Evolutionary conservation across 148 eudicot species (phyloP).

Genomic region (Camellia sinensis): DNA sequence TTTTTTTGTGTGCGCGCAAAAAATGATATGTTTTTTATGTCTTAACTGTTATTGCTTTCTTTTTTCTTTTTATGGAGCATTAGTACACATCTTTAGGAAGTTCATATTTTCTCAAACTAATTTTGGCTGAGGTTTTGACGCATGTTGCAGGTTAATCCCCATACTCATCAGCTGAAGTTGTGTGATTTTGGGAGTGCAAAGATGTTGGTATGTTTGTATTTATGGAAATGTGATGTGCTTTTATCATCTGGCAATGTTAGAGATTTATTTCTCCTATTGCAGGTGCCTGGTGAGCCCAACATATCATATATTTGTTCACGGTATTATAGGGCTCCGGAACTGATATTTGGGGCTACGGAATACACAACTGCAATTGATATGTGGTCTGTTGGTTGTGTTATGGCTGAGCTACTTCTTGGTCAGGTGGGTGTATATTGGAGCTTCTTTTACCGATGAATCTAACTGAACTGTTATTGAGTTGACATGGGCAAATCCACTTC

Average conservation of each 20-base stretch:
- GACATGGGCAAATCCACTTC: neutral
- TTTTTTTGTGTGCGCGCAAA: neutral
- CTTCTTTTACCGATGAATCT: neutral
- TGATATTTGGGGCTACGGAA: slow-evolving; percentile 91
- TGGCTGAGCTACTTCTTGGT: slow-evolving; percentile 83
- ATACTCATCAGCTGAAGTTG: slow-evolving; percentile 78
- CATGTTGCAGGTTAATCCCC: slow-evolving; percentile 74
- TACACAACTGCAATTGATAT: slow-evolving; percentile 89
- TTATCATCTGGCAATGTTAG: slow-evolving; percentile 1
- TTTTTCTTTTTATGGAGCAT: neutral
- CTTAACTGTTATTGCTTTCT: neutral
- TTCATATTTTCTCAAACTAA: neutral
- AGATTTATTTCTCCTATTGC: slow-evolving; percentile 18
- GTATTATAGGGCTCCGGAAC: slow-evolving; percentile 90
- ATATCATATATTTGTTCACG: slow-evolving; percentile 89
- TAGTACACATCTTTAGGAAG: neutral
- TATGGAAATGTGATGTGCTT: neutral
- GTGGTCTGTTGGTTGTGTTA: slow-evolving; percentile 94
- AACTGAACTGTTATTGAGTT: neutral
- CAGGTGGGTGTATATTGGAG: slow-evolving; percentile 41
- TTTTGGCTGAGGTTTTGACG: neutral
- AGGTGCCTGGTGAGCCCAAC: slow-evolving; percentile 91
- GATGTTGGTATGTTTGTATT: slow-evolving; percentile 68
- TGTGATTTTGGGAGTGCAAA: slow-evolving; percentile 99
- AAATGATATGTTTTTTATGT: neutral